Evolutionary conservation across 805 yeast genomes (phyloP), one percentile per base, ranked within the genome.

Genomic region (Debaryomyces maramus): DNA sequence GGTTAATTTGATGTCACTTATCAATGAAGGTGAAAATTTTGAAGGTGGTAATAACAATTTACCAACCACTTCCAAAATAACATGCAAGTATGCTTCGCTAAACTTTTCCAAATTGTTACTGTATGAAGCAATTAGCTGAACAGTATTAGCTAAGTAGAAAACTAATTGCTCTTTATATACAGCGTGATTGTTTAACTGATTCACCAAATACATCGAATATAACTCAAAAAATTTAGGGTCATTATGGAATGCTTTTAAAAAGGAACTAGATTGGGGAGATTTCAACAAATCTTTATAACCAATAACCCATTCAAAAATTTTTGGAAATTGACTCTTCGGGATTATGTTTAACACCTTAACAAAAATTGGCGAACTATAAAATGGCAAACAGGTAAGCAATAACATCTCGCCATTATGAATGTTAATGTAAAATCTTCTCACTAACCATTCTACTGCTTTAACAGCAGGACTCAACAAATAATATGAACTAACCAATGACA

Each of bases 401-500:
- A 93, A 56, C 39, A 71, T 58, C 60, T 91, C 98, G 0, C 89
- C 67, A 54, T 86, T 88, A 53, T 85, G 83, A 35, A 86, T 72
- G 58, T 93, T 90, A 49, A 88, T 80, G 56, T 88, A 83, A 68
- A 82, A 93, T 52, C 98, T 77, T 67, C 99, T 83, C 14, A 93
- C 83, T 17, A 90, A 78, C 99, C 99, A 93, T 68, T 93, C 99
- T 9, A 88, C 72, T 4, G 97, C 91, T 51, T 83, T 82, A 36
- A 88, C 55, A 3, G 97, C 76, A 17, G 95, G 87, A 16, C 81
- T 75, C 38, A 89, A 65, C 47, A 80, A 76, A 76, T 91, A 80
- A 60, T 81, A 82, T 2, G 95, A 88, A 3, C 95, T 82, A 7
- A 82, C 70, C 49, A 91, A 70, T 43, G 83, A 73, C 44, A 93